Base-by-base conservation (phyloP, 164 flowering plant genomes). In the Nymphaea colorata region DNA sequence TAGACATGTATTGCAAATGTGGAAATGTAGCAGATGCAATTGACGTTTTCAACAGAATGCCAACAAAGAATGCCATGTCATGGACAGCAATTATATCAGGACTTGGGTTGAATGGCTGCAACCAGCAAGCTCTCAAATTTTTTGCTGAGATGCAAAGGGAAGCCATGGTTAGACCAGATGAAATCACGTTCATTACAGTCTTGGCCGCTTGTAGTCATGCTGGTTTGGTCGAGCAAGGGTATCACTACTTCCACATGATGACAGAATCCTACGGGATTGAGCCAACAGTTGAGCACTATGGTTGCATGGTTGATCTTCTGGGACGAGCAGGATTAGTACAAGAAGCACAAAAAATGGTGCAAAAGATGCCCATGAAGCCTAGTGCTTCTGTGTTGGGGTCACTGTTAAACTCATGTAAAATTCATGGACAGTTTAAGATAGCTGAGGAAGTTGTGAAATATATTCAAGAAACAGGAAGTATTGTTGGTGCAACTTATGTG, bases 401-500 rank as follows among this genome's bases (percentile, higher is more conserved):
- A 7, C 63, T 61, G 6, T 6, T 61, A n/a, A 61, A n/a, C 16
- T 61, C 63, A n/a, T 61, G 64, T 15, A 17, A 17, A 41, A 61
- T 61, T 17, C 64, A 17, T 61, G 64, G 64, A 0, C 10, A 61
- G 25, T 10, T 61, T 61, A 8, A 61, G 12, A 61, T 61, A 17
- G 64, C 41, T 61, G 18, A 17, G 76, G 68, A 64, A 59, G 79
- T 79, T 11, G 82, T 82, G 3, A 65, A 12, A 62, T 78, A 78
- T 62, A 72, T 86, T 55, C 72, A 71, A 66, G 59, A 67, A 44
- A 59, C 83, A 74, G 75, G 77, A 16, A 80, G 78, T 12, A 25
- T 65, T 25, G 74, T 79, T 55, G 66, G 86, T 7, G 79, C 71
- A 5, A 73, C 76, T 61, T 82, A 86, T 75, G 80, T 84, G 62